Evolutionary conservation across 1,284 basidiomycete genomes (phyloP).

Genomic region (Mycosarcoma mackinlayi): DNA sequence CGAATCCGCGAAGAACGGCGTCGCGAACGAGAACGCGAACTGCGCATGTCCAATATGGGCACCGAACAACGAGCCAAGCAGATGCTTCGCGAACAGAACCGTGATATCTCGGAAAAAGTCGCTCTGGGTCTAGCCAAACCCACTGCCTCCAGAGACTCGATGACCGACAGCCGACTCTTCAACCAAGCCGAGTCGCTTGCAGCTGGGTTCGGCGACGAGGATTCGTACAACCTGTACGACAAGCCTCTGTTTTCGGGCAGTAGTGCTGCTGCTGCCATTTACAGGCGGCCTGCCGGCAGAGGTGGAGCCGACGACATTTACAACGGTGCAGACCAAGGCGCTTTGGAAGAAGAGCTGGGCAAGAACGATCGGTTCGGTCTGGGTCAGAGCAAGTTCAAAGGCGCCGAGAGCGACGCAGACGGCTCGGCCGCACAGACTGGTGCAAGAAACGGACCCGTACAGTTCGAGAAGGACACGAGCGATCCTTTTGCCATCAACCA

Average conservation of each 20-base stretch:
- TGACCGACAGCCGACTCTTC: constrained; percentile 96
- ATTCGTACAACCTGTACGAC: constrained; percentile 93
- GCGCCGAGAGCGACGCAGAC: constrained; percentile 78
- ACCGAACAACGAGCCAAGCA: constrained; percentile 94
- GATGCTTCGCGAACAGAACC: constrained; percentile 91
- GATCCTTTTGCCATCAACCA: constrained; percentile 99
- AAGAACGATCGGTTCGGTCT: constrained; percentile 96
- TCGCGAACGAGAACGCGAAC: constrained; percentile 91
- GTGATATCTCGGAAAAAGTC: constrained; percentile 99
- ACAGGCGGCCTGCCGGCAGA: constrained; percentile 82
- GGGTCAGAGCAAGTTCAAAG: constrained; percentile 83
- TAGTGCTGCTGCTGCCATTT: constrained; percentile 94
- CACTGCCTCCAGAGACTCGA: constrained; percentile 84
- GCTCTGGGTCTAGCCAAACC: constrained; percentile 97
- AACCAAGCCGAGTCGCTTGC: constrained; percentile 87
- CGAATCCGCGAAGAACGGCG: constrained; percentile 90
- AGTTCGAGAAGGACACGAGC: constrained; percentile 94
- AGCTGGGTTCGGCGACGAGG: constrained; percentile 84
- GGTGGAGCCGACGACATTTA: constrained; percentile 70
- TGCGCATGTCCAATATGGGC: constrained; percentile 99
- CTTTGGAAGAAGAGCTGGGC: constrained; percentile 85
- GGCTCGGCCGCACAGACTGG: constrained; percentile 66
- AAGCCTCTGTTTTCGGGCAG: constrained; percentile 94
- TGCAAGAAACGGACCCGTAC: constrained; percentile 79
- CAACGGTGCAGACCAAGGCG: constrained; percentile 92